Evolutionary conservation across 208 protist species (phyloP).

Genomic region (Perkinsela sp.): DNA sequence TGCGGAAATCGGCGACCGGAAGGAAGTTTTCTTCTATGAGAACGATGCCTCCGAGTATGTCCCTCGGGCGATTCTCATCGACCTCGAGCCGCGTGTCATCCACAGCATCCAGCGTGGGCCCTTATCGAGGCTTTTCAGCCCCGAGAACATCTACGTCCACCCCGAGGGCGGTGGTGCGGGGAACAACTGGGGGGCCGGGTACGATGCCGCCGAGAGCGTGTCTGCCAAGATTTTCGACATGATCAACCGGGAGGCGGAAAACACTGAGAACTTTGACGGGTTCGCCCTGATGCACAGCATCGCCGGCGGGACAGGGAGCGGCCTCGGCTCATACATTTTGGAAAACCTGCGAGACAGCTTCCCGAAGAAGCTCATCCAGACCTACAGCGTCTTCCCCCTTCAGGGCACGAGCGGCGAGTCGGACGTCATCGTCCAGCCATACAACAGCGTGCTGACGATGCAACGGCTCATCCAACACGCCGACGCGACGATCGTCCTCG

Average conservation of each 20-base stretch:
- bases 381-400: conserved; percentile 95
- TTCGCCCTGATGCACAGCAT: conserved; percentile 97
- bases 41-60: conserved; percentile 98
- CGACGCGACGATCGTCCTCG: conserved; percentile 90
- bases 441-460: conserved; percentile 97
- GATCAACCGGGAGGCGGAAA: conserved; percentile 97
- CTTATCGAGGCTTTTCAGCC: conserved; percentile 91
- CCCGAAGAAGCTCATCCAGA: conserved; percentile 92
- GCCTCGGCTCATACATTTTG: conserved; percentile 92
- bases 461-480: conserved; percentile 86
- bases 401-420: conserved; percentile 31
- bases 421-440: conserved; percentile 98
- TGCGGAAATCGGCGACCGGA: conserved; percentile 79
- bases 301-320: conserved; percentile 96
- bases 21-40: conserved; percentile 99
- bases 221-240: conserved; percentile 90
- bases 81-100: conserved; percentile 94
- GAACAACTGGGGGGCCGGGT: conserved; percentile 96
- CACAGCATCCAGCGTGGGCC: conserved; percentile 60
- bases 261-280: conserved; percentile 85
- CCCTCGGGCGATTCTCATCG: conserved; percentile 90
- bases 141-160: conserved; percentile 93
- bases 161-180: conserved; percentile 85
- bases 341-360: conserved; percentile 90
- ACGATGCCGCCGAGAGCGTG: conserved; percentile 57